Evolutionary conservation across 148 eudicot species (phyloP).

Genomic region (Chenopodium suecicum): DNA sequence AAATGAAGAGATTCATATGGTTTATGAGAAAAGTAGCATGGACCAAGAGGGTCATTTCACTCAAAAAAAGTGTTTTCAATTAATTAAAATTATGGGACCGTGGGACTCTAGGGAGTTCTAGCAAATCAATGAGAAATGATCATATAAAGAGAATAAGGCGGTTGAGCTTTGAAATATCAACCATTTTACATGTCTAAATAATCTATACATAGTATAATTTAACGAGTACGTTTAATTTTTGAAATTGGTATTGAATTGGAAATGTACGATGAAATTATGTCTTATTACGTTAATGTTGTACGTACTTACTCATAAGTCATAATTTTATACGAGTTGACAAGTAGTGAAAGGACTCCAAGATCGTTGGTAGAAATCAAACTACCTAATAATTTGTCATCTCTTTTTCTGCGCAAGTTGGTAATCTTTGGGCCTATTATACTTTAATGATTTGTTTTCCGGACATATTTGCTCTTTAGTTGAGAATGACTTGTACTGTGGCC

Average conservation of each 20-base stretch:
- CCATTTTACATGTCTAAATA: no score
- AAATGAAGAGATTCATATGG: not conserved
- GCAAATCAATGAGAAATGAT: slow-evolving; percentile 1
- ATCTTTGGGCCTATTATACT: not conserved
- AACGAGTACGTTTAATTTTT: no score
- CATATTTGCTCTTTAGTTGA: not conserved
- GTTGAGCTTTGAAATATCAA: not conserved
- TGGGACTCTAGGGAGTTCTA: not conserved
- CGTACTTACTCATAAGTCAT: no score
- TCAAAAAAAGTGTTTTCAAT: not conserved
- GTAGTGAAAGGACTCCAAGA: not conserved
- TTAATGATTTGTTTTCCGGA: not conserved
- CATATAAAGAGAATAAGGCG: not conserved
- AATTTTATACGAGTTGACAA: not conserved
- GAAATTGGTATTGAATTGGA: no score
- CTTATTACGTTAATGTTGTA: no score
- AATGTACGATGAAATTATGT: not conserved
- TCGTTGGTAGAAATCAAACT: not conserved
- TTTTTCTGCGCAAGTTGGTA: not conserved
- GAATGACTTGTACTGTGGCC: not conserved
- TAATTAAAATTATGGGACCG: not conserved
- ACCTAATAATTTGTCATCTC: not conserved
- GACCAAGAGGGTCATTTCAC: not conserved
- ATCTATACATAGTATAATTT: no score
- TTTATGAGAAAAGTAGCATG: not conserved